These are phyloP conservation scores for Penicillium lagena DNA, from an alignment of 495 filamentous ascomycete genomes.

Conservation along the genomic window DNA sequence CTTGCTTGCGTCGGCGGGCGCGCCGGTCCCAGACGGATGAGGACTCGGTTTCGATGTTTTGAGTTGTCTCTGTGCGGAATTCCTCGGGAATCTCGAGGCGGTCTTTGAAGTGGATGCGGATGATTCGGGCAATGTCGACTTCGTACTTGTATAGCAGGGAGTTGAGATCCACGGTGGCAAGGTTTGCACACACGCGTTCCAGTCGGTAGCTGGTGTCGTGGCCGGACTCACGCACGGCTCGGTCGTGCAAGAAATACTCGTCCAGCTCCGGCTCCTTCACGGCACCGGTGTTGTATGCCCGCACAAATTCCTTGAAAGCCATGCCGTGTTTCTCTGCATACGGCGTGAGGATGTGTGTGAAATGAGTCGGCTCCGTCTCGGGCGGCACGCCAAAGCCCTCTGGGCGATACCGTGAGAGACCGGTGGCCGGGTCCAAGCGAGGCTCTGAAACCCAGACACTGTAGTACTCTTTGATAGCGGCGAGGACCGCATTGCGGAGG, in stretches of 20 bases:
- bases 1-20: slow-evolving; percentile 67
- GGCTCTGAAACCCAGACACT: slow-evolving; percentile 82
- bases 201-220: slow-evolving; percentile 94
- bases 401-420: slow-evolving; percentile 85
- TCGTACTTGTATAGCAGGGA: slow-evolving; percentile 95
- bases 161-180: slow-evolving; percentile 93
- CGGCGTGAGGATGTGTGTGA: slow-evolving; percentile 77
- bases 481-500: slow-evolving; percentile 68
- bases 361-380: slow-evolving; percentile 86
- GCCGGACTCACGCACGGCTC: slow-evolving; percentile 91
- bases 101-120: slow-evolving; percentile 76
- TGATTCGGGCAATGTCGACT: slow-evolving; percentile 77
- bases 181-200: slow-evolving; percentile 76
- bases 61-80: slow-evolving; percentile 56
- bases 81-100: slow-evolving; percentile 69
- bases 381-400: slow-evolving; percentile 87
- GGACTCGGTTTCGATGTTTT: slow-evolving; percentile 59
- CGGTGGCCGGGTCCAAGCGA: slow-evolving; percentile 69
- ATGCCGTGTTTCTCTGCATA: slow-evolving; percentile 82
- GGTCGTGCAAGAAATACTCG: slow-evolving; percentile 91
- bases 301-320: slow-evolving; percentile 73
- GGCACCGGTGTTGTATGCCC: slow-evolving; percentile 73
- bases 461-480: slow-evolving; percentile 96
- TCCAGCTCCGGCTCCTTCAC: slow-evolving; percentile 84
- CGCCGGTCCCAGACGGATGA: slow-evolving; percentile 86